Percentiles rank a stretch among this genome's conserved stretches.
Conservation (phyloP, 768 basidiomycete genomes). For the Lactarius deliciosus region DNA sequence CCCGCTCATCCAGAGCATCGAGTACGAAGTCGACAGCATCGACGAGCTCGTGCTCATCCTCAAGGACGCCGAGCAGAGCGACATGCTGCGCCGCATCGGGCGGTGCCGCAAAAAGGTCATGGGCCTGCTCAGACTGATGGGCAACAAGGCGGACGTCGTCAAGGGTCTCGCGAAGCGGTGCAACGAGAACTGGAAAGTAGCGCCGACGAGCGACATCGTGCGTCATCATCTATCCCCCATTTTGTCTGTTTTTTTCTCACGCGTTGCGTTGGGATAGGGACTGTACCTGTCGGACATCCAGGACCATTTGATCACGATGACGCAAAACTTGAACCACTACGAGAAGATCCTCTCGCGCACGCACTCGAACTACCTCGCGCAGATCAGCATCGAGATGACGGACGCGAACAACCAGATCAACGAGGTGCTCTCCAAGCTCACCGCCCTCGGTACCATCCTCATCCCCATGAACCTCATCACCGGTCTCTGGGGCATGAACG, state of each 20-base stretch:
- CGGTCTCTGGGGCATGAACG: conserved; percentile 99
- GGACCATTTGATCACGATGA: conserved; percentile 99
- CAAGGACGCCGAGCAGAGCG: conserved; percentile 93
- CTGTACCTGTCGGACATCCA: conserved; percentile 94
- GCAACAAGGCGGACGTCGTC: conserved; percentile 99
- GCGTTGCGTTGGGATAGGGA: conserved; percentile 51
- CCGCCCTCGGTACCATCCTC: conserved; percentile 95
- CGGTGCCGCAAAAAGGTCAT: conserved; percentile 99
- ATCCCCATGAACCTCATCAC: conserved; percentile 98
- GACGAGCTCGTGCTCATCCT: conserved; percentile 97
- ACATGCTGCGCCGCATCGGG: conserved; percentile 96
- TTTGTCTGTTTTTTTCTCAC: background rate
- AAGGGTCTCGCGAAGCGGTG: conserved; percentile 98
- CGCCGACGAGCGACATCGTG: conserved; percentile 96
- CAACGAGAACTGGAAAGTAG: conserved; percentile 98
- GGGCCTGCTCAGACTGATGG: conserved; percentile 95
- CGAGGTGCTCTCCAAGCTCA: conserved; percentile 95
- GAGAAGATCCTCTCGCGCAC: conserved; percentile 99
- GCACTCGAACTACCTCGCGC: conserved; percentile 98
- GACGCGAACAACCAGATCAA: conserved; percentile 99
- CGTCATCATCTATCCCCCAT: conserved; percentile 31
- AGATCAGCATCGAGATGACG: conserved; percentile 99
- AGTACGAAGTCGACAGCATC: conserved; percentile 99
- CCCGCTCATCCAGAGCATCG: conserved; percentile 96
- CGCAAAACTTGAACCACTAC: conserved; percentile 98